A percentile compares a stretch with the other conserved stretches of the same genome.
These are phyloP conservation scores for Fusarium torreyae DNA, from an alignment of 2,329 filamentous ascomycete species.

Conservation along the genomic window DNA sequence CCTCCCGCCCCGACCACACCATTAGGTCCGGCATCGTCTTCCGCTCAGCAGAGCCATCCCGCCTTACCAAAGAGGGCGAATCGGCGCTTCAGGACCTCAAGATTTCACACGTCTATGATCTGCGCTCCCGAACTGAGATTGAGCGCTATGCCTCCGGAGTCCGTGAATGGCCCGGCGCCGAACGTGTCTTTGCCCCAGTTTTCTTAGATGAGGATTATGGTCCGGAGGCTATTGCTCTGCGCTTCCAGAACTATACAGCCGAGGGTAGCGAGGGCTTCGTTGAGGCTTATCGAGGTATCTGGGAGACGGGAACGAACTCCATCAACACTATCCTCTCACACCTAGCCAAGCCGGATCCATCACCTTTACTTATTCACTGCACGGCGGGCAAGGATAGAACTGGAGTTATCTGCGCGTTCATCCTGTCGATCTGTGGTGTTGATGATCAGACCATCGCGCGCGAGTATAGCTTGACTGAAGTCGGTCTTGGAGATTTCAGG, in stretches of 20 bases:
- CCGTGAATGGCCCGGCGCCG: slow-evolving; percentile 60
- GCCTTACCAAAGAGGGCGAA: slow-evolving; percentile 68
- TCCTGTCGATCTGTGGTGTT: slow-evolving; percentile 76
- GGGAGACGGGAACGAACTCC: slow-evolving; percentile 64
- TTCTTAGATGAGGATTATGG: slow-evolving; percentile 74
- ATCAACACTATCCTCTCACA: slow-evolving; percentile 71
- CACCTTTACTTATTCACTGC: slow-evolving; percentile 78
- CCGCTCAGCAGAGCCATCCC: slow-evolving; percentile 77
- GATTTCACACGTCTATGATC: slow-evolving; percentile 78
- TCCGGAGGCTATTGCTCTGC: slow-evolving; percentile 73
- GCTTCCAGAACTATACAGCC: slow-evolving; percentile 73
- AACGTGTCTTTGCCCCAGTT: slow-evolving; percentile 71
- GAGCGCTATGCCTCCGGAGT: slow-evolving; percentile 56
- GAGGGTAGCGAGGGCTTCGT: slow-evolving; percentile 73
- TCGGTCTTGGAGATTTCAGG: slow-evolving; percentile 70
- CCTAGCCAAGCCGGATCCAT: slow-evolving; percentile 60
- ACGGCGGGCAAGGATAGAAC: slow-evolving; percentile 85
- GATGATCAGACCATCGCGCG: slow-evolving; percentile 70
- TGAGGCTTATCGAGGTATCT: slow-evolving; percentile 74
- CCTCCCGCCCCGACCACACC: slow-evolving; percentile 67
- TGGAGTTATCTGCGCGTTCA: slow-evolving; percentile 76
- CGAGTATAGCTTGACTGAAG: slow-evolving; percentile 79
- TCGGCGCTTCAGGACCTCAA: slow-evolving; percentile 67
- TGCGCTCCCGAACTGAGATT: slow-evolving; percentile 75
- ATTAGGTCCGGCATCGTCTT: slow-evolving; percentile 73